A percentile compares a stretch with the other conserved stretches of the same genome.
Conservation (phyloP, 352 stramenopile genomes). For the Phytophthora ramorum region DNA sequence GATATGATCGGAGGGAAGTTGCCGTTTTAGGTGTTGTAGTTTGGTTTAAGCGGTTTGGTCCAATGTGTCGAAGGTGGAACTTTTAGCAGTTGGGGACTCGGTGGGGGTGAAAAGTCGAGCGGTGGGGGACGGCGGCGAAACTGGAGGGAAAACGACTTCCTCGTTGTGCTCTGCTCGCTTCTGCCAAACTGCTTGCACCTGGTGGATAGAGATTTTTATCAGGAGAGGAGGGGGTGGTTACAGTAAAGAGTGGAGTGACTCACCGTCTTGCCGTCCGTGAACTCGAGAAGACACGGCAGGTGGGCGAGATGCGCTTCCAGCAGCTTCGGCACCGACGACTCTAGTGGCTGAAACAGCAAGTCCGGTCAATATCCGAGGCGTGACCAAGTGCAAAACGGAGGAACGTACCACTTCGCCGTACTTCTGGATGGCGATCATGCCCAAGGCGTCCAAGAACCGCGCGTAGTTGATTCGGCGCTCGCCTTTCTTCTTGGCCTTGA, state of each 20-base stretch:
- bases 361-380: background rate
- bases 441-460: slow-evolving; percentile 85
- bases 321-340: slow-evolving; percentile 68
- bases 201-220: background rate
- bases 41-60: slow-evolving; percentile 21
- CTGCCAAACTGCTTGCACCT: slow-evolving; percentile 75
- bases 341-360: slow-evolving; percentile 47
- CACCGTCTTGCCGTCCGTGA: slow-evolving; percentile 65
- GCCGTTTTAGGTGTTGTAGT: background rate
- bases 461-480: slow-evolving; percentile 86
- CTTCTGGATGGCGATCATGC: slow-evolving; percentile 86
- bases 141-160: background rate
- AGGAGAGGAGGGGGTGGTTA: background rate
- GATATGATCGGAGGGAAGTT: too few species aligned
- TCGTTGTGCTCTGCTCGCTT: slow-evolving; percentile 61
- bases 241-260: background rate
- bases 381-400: background rate
- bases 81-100: too few species aligned
- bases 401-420: slow-evolving; percentile 71
- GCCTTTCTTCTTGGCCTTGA: slow-evolving; percentile 88
- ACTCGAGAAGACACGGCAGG: slow-evolving; percentile 69
- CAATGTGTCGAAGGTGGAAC: background rate
- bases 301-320: slow-evolving; percentile 71
- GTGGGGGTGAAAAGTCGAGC: slow-evolving; percentile 20
- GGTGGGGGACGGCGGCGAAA: slow-evolving; percentile 26